Evolutionary conservation across 345 rosid genomes (phyloP).

Genomic region (Pelargonium nanum): DNA sequence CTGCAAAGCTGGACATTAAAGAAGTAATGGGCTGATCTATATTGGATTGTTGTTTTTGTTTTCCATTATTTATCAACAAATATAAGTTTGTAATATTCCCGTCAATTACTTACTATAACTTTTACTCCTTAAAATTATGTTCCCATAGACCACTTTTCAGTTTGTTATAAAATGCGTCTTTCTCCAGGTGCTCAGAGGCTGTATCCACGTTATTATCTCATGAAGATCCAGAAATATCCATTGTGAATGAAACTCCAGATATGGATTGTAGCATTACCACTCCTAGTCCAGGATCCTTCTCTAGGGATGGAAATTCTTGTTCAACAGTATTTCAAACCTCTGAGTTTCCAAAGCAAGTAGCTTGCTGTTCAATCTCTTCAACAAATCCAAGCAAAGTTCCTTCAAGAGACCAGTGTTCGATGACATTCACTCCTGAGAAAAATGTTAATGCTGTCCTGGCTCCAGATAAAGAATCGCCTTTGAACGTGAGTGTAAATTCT

Average conservation of each 20-base stretch:
- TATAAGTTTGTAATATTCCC: neutral
- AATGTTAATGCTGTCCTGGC: constrained; percentile 23
- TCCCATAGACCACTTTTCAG: neutral
- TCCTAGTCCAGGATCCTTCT: constrained; percentile 41
- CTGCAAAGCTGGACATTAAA: neutral
- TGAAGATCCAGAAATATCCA: constrained; percentile 43
- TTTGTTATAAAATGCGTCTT: neutral
- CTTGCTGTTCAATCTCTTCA: constrained; percentile 27
- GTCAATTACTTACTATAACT: neutral
- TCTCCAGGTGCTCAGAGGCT: constrained; percentile 38
- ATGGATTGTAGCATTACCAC: constrained; percentile 19
- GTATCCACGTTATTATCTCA: constrained; percentile 23
- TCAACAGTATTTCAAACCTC: constrained; percentile 44
- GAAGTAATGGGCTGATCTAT: neutral
- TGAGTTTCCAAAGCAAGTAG: constrained; percentile 32
- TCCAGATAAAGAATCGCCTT: constrained; percentile 42
- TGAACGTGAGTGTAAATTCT: constrained; percentile 57
- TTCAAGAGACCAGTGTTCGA: constrained; percentile 20
- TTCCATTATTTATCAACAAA: too few relatives aligned
- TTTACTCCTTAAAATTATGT: neutral
- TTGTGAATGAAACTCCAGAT: constrained; percentile 50
- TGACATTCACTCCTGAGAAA: constrained; percentile 36
- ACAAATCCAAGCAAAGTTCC: constrained; percentile 22
- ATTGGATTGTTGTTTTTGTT: neutral
- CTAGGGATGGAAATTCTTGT: constrained; percentile 35